A percentile compares a stretch with the other conserved stretches of the same genome.
Conservation (phyloP, 75 land plant genomes). For the Isoetes taiwanensis region DNA sequence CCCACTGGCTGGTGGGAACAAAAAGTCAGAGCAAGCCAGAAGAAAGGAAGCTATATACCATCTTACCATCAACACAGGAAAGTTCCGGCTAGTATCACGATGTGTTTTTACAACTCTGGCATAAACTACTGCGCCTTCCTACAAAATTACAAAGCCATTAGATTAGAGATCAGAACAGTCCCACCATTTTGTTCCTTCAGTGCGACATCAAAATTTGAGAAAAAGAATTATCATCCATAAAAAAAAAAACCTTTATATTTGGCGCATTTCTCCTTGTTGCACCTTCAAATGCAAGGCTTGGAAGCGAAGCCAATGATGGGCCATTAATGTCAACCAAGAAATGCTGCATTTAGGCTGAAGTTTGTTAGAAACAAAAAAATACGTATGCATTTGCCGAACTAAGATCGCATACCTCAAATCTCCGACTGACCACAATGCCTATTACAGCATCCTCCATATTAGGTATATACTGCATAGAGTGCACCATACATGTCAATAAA, state of each 20-base stretch:
- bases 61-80: slow-evolving; percentile 67
- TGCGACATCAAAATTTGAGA: background rate
- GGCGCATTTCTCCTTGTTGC: slow-evolving; percentile 84
- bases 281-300: slow-evolving; percentile 93
- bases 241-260: slow-evolving; percentile 50
- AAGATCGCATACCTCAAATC: slow-evolving; percentile 46
- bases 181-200: background rate
- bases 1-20: slow-evolving; percentile 37
- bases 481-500: background rate
- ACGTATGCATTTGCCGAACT: background rate
- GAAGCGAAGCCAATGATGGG: slow-evolving; percentile 57
- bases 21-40: background rate
- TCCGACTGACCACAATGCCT: slow-evolving; percentile 72
- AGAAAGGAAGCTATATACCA: slow-evolving; percentile 1
- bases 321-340: slow-evolving; percentile 78
- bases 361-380: background rate
- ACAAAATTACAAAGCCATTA: background rate
- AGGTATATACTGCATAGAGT: slow-evolving; percentile 60
- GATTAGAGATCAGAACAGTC: background rate
- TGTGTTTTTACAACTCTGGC: slow-evolving; percentile 80
- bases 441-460: slow-evolving; percentile 57
- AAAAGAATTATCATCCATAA: background rate
- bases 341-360: slow-evolving; percentile 28
- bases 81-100: slow-evolving; percentile 81
- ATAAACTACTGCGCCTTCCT: slow-evolving; percentile 73